Evolutionary conservation across 2,329 filamentous ascomycete species (phyloP), one percentile per base, ranked within the genome.

Genomic region (Fusarium setosum): DNA sequence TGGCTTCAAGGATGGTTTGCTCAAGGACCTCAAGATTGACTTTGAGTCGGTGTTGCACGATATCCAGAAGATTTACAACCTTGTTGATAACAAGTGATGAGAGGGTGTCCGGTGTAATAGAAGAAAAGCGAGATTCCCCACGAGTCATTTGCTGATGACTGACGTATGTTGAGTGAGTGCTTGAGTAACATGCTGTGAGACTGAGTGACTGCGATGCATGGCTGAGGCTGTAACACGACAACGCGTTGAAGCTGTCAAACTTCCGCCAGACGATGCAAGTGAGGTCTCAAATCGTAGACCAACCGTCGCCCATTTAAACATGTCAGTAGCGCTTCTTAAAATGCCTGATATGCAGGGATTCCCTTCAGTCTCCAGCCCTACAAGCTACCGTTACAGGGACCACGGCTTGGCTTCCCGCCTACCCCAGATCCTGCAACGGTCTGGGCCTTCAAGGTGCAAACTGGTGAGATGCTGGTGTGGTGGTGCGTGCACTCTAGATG

Each of bases 11-110:
- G 87, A 92, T 71, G 90, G 90, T 10, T 76, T 90, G 71, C 80
- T 92, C 59, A 89, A 86, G 75, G 88, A 90, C 72, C 78, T 90
- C 60, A 81, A 90, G 73, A 81, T 90, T 65, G 83, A 90, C 72
- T 88, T 89, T 66, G 82, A 88, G 77, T 75, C 78, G 12, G 82
- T 83, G 75, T 77, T 90, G 41, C 76, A 75, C 53, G 81, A 83
- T 59, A 85, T 90, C 52, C 85, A 89, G 80, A 90, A 89, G 83
- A 87, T 90, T 70, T 90, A 90, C 76, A 85, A 89, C 75, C 78
- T 87, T 18, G 76, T 75, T 34, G 78, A 80, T 23, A 74, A 75
- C 61, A 52, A 60, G 58, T 59, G 50, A 55, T 51, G 45, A 21
- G 21, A 35, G 44, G 49, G 23, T 42, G 24, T 44, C 17, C 34